Base-by-base conservation (phyloP, 169 alveolate genomes). In the Plasmodium gonderi region DNA sequence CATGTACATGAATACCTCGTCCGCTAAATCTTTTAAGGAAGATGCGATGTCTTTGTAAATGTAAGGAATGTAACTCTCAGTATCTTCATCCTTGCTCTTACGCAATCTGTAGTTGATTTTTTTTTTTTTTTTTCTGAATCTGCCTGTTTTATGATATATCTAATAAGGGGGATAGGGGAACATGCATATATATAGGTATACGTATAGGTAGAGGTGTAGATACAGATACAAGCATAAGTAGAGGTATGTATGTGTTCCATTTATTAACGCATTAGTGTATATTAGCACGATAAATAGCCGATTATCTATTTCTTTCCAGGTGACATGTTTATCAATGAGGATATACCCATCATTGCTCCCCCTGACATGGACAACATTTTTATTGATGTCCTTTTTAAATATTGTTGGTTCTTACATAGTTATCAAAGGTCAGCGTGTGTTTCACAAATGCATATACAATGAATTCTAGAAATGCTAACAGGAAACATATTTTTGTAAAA, bases 1-100 rank as follows among this genome's bases (percentile, higher is more conserved):
- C 54, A 31, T 31, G 5, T 79, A 38, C 14, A 33, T 31, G 49
- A 45, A 40, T 77, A 90, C 94, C 72, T 90, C 91, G 49, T 90
- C 94, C 20, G 90, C 91, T 44, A 77, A 79, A 14, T 54, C 90
- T 72, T 90, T 90, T 51, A 90, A 72, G 26, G 68, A 42, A n/a
- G 94, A 89, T 4, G 83, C 94, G 9, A 90, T 60, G 44, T 90
- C 94, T 44, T 90, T 90, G 60, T 90, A 90, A 17, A 90, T 90
- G 44, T 90, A 54, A 1, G 94, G 94, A 42, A 90, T 68, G 60
- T 38, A 90, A 51, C 68, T 42, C 23, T 90, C 94, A 42, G 51
- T 40, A 36, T 90, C 94, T 7, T 90, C 80, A 78, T 90, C 91
- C 40, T 78, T 90, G 33, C 64, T 90, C 72, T 90, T 90, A 26